These are phyloP conservation scores for Saturnispora sekii DNA, from an alignment of 805 yeast species.

Conservation along the genomic window DNA sequence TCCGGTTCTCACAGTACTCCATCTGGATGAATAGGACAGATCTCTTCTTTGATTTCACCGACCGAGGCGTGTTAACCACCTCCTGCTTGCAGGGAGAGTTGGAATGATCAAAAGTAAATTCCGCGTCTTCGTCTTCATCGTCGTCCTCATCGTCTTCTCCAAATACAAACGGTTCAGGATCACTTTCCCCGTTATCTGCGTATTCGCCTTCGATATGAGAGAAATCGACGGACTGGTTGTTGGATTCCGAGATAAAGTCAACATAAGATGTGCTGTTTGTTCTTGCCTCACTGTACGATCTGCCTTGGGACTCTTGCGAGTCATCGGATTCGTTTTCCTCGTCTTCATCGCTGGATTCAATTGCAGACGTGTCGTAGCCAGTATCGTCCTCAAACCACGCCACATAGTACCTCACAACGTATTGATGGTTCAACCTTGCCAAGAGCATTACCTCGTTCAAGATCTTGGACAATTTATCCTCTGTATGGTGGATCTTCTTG, in stretches of 20 bases:
- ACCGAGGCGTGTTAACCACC: not conserved
- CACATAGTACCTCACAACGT: constrained; percentile 91
- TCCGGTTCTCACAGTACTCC: constrained; percentile 97
- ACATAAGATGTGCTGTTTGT: constrained; percentile 32
- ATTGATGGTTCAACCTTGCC: constrained; percentile 88
- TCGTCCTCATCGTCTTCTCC: constrained; percentile 14
- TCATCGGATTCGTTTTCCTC: constrained; percentile 19
- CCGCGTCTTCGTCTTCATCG: constrained; percentile 17
- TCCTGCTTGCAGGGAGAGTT: constrained; percentile 14
- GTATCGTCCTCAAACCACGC: constrained; percentile 89
- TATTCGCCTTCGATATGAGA: constrained; percentile 29
- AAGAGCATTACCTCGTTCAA: constrained; percentile 85
- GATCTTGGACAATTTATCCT: constrained; percentile 69
- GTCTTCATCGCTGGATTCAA: constrained; percentile 19
- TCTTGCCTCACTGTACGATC: constrained; percentile 19
- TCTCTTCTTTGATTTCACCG: constrained; percentile 25
- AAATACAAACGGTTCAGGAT: constrained; percentile 16
- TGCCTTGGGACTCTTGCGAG: constrained; percentile 10
- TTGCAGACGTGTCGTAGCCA: constrained; percentile 19
- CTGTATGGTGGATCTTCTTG: constrained; percentile 78
- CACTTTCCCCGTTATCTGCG: constrained; percentile 15
- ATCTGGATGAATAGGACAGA: constrained; percentile 89
- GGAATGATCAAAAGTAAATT: constrained; percentile 6
- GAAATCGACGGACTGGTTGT: constrained; percentile 46
- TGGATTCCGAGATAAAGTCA: constrained; percentile 62